Evolutionary conservation across 129 eudicot genomes (phyloP).

Genomic region (Arctium lappa): DNA sequence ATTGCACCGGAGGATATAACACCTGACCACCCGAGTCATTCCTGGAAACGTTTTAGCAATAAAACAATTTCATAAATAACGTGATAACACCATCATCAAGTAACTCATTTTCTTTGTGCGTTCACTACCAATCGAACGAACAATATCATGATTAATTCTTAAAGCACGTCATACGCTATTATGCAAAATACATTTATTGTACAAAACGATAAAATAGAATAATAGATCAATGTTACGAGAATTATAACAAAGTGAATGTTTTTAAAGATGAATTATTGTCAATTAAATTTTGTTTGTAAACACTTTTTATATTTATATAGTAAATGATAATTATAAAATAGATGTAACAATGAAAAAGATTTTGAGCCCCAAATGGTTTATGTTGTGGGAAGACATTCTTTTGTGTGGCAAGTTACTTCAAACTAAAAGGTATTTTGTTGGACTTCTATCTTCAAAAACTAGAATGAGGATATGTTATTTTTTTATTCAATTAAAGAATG

Average conservation of each 20-base stretch:
- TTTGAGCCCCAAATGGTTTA: not conserved
- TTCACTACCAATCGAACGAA: not conserved
- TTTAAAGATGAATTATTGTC: not conserved
- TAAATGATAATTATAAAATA: not conserved
- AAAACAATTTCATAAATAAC: not conserved
- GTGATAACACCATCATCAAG: not conserved
- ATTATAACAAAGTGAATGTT: too few relatives aligned
- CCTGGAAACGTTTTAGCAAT: slow-evolving; percentile 7
- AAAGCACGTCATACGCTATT: too few relatives aligned
- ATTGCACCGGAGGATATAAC: slow-evolving; percentile 37
- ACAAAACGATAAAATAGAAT: not conserved
- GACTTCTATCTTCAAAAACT: not conserved
- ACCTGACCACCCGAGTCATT: not conserved
- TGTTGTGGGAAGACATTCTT: not conserved
- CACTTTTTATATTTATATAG: not conserved
- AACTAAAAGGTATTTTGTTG: not conserved
- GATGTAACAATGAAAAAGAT: not conserved
- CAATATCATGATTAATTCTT: not conserved
- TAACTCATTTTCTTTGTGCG: not conserved
- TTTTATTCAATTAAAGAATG: too few relatives aligned
- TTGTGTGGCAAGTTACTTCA: not conserved
- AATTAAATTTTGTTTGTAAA: too few relatives aligned
- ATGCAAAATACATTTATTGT: not conserved
- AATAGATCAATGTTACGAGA: too few relatives aligned
- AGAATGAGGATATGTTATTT: not conserved